A percentile compares a stretch with the other conserved stretches of the same genome.
These are phyloP conservation scores for Cordyceps tenuipes DNA, from an alignment of 2,329 filamentous ascomycete genomes.

Conservation along the genomic window DNA sequence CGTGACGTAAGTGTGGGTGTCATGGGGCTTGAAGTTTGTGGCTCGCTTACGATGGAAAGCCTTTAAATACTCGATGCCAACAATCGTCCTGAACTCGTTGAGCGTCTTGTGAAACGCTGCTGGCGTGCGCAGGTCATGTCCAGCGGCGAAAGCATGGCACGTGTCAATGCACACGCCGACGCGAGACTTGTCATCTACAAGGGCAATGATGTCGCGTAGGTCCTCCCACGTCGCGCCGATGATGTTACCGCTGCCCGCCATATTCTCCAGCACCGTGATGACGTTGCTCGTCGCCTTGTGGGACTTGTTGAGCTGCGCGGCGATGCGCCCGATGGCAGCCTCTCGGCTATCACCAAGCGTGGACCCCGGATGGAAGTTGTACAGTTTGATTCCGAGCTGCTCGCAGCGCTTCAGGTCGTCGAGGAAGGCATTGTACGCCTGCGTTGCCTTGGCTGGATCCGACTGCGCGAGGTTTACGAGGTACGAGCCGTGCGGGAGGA, in stretches of 20 bases:
- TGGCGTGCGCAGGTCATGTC: conserved; percentile 77
- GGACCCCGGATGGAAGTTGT: conserved; percentile 95
- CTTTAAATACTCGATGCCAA: conserved; percentile 71
- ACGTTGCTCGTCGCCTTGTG: conserved; percentile 70
- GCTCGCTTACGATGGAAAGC: conserved; percentile 58
- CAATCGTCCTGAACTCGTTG: conserved; percentile 63
- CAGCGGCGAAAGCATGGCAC: conserved; percentile 90
- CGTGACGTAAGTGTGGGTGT: not conserved
- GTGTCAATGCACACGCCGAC: conserved; percentile 96
- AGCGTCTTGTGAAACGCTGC: conserved; percentile 67
- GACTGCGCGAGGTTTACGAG: conserved; percentile 90
- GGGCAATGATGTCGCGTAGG: conserved; percentile 71
- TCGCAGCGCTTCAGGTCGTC: conserved; percentile 86
- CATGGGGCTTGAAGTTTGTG: not conserved
- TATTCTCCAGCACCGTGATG: conserved; percentile 84
- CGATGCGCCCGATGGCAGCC: conserved; percentile 70
- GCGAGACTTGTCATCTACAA: conserved; percentile 70
- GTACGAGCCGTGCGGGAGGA: conserved; percentile 91
- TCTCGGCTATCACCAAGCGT: conserved; percentile 58
- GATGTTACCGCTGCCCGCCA: conserved; percentile 84
- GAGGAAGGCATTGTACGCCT: conserved; percentile 78
- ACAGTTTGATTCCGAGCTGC: conserved; percentile 76
- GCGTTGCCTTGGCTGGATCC: conserved; percentile 68
- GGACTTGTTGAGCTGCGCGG: conserved; percentile 71
- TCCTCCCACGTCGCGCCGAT: conserved; percentile 83